Percentiles rank a stretch among this genome's conserved stretches.
phyloP scores from a whole-genome alignment of 169 alveolate genomes.

The Plasmodium yoelii region DNA sequence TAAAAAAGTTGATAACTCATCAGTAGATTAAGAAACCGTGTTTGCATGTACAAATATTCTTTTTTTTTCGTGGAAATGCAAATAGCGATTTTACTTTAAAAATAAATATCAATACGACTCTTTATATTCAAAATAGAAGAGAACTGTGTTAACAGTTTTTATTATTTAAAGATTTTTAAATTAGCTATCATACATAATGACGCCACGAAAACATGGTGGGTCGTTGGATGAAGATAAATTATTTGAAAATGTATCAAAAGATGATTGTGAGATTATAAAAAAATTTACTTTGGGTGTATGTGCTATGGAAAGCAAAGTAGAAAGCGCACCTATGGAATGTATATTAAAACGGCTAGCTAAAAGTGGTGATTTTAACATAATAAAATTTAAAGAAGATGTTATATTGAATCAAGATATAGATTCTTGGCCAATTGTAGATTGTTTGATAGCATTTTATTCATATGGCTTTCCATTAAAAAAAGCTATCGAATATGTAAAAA shows the following conservation, averaged over 20 bases:
- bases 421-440: constrained; percentile 94
- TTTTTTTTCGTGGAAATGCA: too few relatives aligned
- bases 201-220: constrained; percentile 18
- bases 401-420: constrained; percentile 86
- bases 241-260: constrained; percentile 62
- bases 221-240: constrained; percentile 72
- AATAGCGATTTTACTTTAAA: too few relatives aligned
- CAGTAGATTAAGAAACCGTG: too few relatives aligned
- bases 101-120: too few relatives aligned
- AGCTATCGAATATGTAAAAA: constrained; percentile 75
- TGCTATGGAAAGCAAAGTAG: constrained; percentile 92
- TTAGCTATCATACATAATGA: background rate
- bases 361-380: constrained; percentile 89
- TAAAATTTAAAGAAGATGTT: constrained; percentile 89
- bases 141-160: too few relatives aligned
- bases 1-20: too few relatives aligned
- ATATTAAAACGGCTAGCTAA: constrained; percentile 84
- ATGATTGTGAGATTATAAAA: constrained; percentile 77
- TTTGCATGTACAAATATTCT: too few relatives aligned
- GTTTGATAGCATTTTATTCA: constrained; percentile 93
- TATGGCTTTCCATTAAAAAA: constrained; percentile 91
- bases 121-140: too few relatives aligned
- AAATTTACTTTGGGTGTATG: constrained; percentile 90
- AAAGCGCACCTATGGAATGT: constrained; percentile 91
- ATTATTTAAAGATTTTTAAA: too few relatives aligned